A percentile compares a stretch with the other conserved stretches of the same genome.
These are phyloP conservation scores for Chrysoporthe deuterocubensis DNA, from an alignment of 2,329 filamentous ascomycete species.

Conservation along the genomic window DNA sequence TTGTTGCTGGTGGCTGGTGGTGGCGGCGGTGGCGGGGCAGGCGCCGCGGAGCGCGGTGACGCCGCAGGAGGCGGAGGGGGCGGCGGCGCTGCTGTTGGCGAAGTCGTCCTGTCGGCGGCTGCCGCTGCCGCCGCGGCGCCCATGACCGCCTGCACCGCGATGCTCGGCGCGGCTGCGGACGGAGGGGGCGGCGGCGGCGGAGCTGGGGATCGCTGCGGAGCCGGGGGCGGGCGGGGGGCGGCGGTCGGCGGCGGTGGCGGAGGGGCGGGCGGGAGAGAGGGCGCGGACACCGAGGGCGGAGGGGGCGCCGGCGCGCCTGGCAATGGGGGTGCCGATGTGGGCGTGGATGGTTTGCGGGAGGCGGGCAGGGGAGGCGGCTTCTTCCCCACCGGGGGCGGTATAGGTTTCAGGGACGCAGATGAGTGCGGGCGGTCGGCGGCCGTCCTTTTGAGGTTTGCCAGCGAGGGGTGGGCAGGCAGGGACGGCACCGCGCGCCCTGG, in stretches of 20 bases:
- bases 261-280: slow-evolving; percentile 48
- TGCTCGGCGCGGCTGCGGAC: slow-evolving; percentile 37
- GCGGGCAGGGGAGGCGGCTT: slow-evolving; percentile 69
- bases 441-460: slow-evolving; percentile 65
- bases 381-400: slow-evolving; percentile 79
- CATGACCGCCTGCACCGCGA: slow-evolving; percentile 47
- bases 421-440: slow-evolving; percentile 62
- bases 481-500: slow-evolving; percentile 58
- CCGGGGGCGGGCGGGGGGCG: slow-evolving; percentile 41
- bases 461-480: slow-evolving; percentile 54
- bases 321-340: slow-evolving; percentile 41
- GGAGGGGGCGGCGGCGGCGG: slow-evolving; percentile 34
- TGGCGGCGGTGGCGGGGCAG: slow-evolving; percentile 44
- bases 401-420: slow-evolving; percentile 64
- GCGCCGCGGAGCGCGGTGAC: slow-evolving; percentile 40
- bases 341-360: slow-evolving; percentile 60
- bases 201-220: slow-evolving; percentile 5
- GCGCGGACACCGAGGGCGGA: slow-evolving; percentile 44
- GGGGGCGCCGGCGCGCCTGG: slow-evolving; percentile 41
- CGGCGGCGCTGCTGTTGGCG: slow-evolving; percentile 37
- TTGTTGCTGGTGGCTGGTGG: slow-evolving; percentile 37
- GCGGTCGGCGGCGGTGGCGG: slow-evolving; percentile 46
- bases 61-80: slow-evolving; percentile 44
- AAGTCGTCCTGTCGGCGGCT: slow-evolving; percentile 30
- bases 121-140: slow-evolving; percentile 40